These are phyloP conservation scores for Lavandula angustifolia DNA, from an alignment of 257 asterid genomes.

Conservation along the genomic window DNA sequence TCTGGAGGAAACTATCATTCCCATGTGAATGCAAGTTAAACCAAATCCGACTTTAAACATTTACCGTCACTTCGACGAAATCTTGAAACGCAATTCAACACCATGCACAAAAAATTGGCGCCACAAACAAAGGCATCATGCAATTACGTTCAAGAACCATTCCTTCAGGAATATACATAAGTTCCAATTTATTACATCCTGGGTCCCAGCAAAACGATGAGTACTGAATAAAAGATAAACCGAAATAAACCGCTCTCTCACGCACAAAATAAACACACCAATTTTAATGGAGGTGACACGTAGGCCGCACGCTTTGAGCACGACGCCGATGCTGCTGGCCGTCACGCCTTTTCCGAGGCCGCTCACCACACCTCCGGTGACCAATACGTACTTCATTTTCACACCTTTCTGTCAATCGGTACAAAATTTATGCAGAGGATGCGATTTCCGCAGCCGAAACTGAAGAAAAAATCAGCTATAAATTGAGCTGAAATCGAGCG, in stretches of 20 bases:
- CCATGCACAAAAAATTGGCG: neutral
- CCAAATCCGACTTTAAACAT: neutral
- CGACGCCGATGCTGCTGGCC: conserved; percentile 98
- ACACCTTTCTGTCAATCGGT: neutral
- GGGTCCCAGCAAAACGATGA: conserved; percentile 1
- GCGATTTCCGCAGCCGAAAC: neutral
- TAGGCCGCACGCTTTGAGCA: conserved; percentile 92
- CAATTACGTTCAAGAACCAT: conserved; percentile 17
- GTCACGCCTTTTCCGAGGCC: conserved; percentile 99
- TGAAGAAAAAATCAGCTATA: neutral
- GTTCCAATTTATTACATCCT: neutral
- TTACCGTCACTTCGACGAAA: neutral
- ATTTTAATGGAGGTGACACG: conserved; percentile 97
- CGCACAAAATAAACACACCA: conserved; percentile 44
- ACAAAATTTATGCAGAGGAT: neutral
- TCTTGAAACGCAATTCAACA: neutral
- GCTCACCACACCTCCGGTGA: conserved; percentile 97
- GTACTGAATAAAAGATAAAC: neutral
- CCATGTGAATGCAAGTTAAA: conserved; percentile 6
- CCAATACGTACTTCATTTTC: conserved; percentile 83
- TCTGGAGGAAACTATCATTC: neutral
- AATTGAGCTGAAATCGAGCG: conserved; percentile 43
- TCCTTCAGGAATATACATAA: conserved; percentile 2
- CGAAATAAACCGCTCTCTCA: neutral
- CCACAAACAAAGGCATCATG: conserved; percentile 9